phyloP scores from a whole-genome alignment of 768 basidiomycete species.

The Cystoderma amianthinum region DNA sequence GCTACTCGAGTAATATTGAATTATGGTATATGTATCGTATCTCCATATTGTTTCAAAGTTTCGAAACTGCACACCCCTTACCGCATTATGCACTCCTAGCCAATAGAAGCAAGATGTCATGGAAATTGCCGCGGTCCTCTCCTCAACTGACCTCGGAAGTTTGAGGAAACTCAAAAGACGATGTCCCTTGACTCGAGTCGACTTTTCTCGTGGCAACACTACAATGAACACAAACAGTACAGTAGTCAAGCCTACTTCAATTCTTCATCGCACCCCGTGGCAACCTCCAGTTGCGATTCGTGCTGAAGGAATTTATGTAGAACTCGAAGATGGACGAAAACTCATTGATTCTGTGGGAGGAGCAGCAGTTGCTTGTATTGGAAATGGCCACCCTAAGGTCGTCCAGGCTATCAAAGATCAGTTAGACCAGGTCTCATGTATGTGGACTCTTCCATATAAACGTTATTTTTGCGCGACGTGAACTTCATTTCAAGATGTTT shows the following conservation, averaged over 20 bases:
- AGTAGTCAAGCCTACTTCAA: constrained; percentile 17
- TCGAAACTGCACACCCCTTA: too few species aligned
- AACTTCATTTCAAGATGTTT: constrained; percentile 67
- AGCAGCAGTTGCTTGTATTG: constrained; percentile 78
- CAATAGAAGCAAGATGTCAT: too few species aligned
- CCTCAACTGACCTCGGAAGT: too few species aligned
- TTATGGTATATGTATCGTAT: too few species aligned
- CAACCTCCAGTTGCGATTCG: constrained; percentile 60
- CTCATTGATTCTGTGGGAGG: constrained; percentile 82
- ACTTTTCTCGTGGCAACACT: too few species aligned
- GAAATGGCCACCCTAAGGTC: constrained; percentile 67
- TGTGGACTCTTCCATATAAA: constrained; percentile 13
- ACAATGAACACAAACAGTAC: neutral
- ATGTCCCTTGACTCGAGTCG: too few species aligned
- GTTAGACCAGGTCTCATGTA: constrained; percentile 71
- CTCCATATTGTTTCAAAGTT: too few species aligned
- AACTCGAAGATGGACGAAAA: constrained; percentile 59
- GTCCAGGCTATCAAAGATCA: constrained; percentile 74
- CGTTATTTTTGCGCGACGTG: neutral
- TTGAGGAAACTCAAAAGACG: too few species aligned
- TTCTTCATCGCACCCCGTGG: constrained; percentile 72
- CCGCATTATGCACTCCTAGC: too few species aligned
- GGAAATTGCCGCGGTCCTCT: too few species aligned
- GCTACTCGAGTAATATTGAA: too few species aligned
- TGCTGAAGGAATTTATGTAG: constrained; percentile 65